Conservation (phyloP, 208 protist species). For the Wallacemonas sp. region DNA sequence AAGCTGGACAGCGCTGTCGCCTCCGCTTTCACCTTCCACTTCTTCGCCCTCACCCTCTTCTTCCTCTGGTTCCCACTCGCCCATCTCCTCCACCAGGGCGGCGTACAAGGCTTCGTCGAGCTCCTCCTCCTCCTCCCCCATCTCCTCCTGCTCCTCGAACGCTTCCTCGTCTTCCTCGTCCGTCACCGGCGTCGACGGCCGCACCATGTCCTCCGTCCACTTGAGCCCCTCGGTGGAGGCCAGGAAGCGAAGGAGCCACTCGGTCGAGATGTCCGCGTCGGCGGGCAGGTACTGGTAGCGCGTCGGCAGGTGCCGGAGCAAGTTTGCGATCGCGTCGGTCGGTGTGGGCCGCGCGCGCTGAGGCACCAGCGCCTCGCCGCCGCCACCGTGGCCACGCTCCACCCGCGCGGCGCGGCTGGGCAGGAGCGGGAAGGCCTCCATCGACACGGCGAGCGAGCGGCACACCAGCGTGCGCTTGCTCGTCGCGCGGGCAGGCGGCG, state of each 20-base stretch:
- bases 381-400: background rate
- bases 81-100: constrained; percentile 6
- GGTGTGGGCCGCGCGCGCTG: background rate
- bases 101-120: constrained; percentile 1
- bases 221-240: constrained; percentile 27
- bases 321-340: background rate
- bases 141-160: background rate
- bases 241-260: constrained; percentile 42
- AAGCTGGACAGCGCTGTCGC: too few relatives aligned
- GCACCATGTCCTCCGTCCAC: constrained; percentile 14
- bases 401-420: background rate
- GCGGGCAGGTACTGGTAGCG: constrained; percentile 8
- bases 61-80: background rate
- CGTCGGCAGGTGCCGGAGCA: constrained; percentile 13
- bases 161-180: background rate
- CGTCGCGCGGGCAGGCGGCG: background rate
- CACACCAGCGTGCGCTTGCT: constrained; percentile 6
- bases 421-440: background rate
- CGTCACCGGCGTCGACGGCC: background rate
- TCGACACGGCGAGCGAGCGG: background rate
- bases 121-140: background rate
- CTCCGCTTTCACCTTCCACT: too few relatives aligned
- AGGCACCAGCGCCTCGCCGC: background rate
- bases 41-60: background rate
- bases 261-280: constrained; percentile 22